Conservation (phyloP, 306 rosid genomes). For the Datisca glomerata region DNA sequence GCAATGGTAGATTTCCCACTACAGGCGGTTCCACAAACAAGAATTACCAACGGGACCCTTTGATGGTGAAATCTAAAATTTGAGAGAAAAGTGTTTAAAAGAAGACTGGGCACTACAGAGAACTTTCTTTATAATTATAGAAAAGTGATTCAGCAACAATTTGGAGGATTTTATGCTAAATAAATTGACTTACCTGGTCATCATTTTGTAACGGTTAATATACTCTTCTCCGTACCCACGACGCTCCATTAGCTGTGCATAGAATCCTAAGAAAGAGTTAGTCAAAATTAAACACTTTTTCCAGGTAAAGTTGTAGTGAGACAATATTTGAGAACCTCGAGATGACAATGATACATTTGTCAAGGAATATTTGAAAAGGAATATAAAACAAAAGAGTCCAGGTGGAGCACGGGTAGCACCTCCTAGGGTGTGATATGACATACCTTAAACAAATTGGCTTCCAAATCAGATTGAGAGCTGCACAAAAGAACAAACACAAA, state of each 20-base stretch:
- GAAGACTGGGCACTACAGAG: not conserved
- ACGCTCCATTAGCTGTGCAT: slow-evolving; percentile 78
- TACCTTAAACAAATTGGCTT: slow-evolving; percentile 85
- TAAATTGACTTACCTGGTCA: slow-evolving; percentile 55
- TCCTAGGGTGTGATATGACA: slow-evolving; percentile 6
- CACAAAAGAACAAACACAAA: slow-evolving; percentile 11
- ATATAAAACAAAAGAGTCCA: not conserved
- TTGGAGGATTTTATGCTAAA: too few species aligned
- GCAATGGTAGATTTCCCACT: slow-evolving; percentile 97
- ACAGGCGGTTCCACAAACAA: slow-evolving; percentile 97
- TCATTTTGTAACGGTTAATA: slow-evolving; percentile 81
- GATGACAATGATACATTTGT: too few species aligned
- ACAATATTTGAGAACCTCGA: too few species aligned
- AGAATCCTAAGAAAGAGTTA: slow-evolving; percentile 15
- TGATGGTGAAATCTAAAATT: slow-evolving; percentile 83
- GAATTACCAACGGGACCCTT: slow-evolving; percentile 87
- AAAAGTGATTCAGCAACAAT: too few species aligned
- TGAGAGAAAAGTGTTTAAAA: slow-evolving; percentile 4
- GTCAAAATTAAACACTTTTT: slow-evolving; percentile 14
- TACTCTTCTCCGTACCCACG: slow-evolving; percentile 87
- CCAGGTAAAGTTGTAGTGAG: too few species aligned
- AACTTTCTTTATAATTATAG: too few species aligned
- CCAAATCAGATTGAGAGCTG: slow-evolving; percentile 88
- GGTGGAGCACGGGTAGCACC: not conserved
- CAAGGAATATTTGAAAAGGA: too few species aligned